phyloP scores from a whole-genome alignment of 1,139 yeast species.

The Schwanniomyces etchellsii region DNA sequence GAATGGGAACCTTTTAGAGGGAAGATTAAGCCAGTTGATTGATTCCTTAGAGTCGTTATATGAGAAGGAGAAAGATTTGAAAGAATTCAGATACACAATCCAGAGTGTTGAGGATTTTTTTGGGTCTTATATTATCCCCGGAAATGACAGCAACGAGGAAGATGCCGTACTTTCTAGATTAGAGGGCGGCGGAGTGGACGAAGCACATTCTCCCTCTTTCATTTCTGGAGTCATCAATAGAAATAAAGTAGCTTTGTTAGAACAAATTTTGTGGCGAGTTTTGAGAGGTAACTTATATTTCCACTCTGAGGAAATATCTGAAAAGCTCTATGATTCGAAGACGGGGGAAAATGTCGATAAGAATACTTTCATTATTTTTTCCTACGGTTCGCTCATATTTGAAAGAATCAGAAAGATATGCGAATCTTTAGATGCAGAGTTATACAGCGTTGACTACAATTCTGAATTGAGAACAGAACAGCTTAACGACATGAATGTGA shows the following conservation, averaged over 20 bases:
- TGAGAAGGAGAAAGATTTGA: constrained; percentile 31
- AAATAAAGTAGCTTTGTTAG: constrained; percentile 63
- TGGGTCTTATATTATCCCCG: constrained; percentile 10
- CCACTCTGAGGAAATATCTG: constrained; percentile 61
- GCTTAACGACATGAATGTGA: constrained; percentile 48
- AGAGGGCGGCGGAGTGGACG: constrained; percentile 19
- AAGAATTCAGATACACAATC: constrained; percentile 37
- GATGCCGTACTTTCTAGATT: constrained; percentile 22
- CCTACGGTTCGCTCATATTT: constrained; percentile 38
- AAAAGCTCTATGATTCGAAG: constrained; percentile 35
- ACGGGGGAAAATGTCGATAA: constrained; percentile 26
- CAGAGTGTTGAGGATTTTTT: constrained; percentile 68
- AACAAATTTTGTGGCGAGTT: constrained; percentile 88
- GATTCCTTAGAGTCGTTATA: constrained; percentile 32
- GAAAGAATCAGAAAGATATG: constrained; percentile 39
- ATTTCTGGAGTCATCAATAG: constrained; percentile 83
- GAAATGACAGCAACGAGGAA: constrained; percentile 13
- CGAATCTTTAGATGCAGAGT: constrained; percentile 41
- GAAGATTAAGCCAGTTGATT: constrained; percentile 34
- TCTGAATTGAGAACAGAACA: constrained; percentile 36
- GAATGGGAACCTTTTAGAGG: constrained; percentile 51
- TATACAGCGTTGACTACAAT: constrained; percentile 32
- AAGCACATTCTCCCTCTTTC: constrained; percentile 32
- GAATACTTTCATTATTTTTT: constrained; percentile 40
- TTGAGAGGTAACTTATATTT: constrained; percentile 85